A percentile compares a stretch with the other conserved stretches of the same genome.
phyloP scores from a whole-genome alignment of 441 rosid genomes.

The Rhodomyrtus psidioides region DNA sequence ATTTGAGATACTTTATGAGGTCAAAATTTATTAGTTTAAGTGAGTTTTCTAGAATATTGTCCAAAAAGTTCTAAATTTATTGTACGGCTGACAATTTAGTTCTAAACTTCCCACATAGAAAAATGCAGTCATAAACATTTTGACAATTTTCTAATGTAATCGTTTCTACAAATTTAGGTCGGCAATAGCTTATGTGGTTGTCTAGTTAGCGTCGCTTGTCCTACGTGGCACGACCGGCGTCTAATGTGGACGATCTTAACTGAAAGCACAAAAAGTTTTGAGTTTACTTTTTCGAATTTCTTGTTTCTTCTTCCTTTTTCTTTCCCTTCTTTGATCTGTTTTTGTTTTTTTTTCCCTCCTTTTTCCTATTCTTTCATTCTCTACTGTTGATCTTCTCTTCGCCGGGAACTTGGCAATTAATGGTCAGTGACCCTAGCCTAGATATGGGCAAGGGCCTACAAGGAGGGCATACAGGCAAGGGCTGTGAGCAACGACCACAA shows the following conservation, averaged over 20 bases:
- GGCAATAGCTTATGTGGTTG: not conserved
- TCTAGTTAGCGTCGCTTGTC: not conserved
- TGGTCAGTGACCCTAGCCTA: too few relatives aligned
- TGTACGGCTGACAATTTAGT: fast-evolving
- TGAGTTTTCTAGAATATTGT: not conserved
- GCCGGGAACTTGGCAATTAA: too few relatives aligned
- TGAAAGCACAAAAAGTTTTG: fast-evolving
- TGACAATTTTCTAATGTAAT: not conserved
- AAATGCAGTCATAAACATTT: not conserved
- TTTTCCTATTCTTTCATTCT: too few relatives aligned
- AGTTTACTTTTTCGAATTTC: too few relatives aligned
- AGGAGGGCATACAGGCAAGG: too few relatives aligned
- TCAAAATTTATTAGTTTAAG: not conserved
- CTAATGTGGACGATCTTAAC: not conserved
- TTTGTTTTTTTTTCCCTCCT: too few relatives aligned
- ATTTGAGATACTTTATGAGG: not conserved
- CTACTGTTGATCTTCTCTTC: too few relatives aligned
- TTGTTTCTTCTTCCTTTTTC: too few relatives aligned
- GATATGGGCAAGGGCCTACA: too few relatives aligned
- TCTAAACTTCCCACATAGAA: not conserved
- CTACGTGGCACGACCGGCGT: not conserved
- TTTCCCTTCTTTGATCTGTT: too few relatives aligned
- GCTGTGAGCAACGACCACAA: too few relatives aligned
- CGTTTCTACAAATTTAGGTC: not conserved
- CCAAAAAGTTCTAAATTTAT: not conserved